phyloP scores from a whole-genome alignment of 1,284 basidiomycete genomes.

The Pholiota adiposa region DNA sequence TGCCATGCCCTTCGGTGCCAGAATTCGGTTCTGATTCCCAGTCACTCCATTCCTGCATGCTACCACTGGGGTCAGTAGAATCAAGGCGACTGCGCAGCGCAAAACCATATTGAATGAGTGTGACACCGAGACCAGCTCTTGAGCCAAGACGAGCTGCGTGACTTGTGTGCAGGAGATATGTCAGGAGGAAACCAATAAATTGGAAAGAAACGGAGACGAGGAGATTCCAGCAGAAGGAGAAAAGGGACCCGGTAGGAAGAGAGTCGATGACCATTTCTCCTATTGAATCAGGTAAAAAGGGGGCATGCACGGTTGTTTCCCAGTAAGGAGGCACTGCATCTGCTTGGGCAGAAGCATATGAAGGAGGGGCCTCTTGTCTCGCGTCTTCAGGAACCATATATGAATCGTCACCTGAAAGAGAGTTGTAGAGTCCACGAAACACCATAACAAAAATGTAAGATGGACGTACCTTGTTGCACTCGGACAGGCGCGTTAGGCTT shows the following conservation, averaged over 20 bases:
- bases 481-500: conserved; percentile 74
- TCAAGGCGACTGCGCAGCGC: conserved; percentile 64
- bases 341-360: conserved; percentile 89
- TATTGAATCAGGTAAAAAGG: conserved; percentile 56
- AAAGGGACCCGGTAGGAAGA: conserved; percentile 78
- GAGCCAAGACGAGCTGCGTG: conserved; percentile 96
- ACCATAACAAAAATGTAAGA: conserved; percentile 8
- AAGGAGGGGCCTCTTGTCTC: conserved; percentile 83
- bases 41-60: conserved; percentile 32
- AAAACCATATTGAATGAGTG: conserved; percentile 94
- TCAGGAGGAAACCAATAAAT: conserved; percentile 95
- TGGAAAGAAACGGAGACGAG: conserved; percentile 96
- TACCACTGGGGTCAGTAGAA: conserved; percentile 27
- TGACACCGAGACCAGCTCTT: conserved; percentile 92
- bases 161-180: conserved; percentile 92
- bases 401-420: conserved; percentile 64
- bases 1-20: conserved; percentile 46
- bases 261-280: conserved; percentile 80
- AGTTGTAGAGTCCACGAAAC: not conserved
- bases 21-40: conserved; percentile 44
- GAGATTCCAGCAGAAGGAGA: conserved; percentile 92
- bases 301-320: conserved; percentile 94
- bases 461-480: conserved; percentile 62
- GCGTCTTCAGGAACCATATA: conserved; percentile 80
- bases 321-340: conserved; percentile 98